Conservation (phyloP, 257 asterid species). For the Eustoma russellianum region DNA sequence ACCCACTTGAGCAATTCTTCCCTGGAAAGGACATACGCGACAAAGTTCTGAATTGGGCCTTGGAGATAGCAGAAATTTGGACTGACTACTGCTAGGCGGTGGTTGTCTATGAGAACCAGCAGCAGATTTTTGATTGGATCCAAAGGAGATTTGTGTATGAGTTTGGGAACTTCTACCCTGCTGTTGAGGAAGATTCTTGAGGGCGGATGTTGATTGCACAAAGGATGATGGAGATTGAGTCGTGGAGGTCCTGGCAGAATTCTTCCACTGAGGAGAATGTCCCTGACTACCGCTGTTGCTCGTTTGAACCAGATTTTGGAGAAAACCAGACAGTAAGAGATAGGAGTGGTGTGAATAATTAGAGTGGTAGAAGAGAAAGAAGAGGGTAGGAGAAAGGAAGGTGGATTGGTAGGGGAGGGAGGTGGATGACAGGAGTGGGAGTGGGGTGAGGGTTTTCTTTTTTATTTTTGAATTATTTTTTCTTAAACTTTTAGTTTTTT, state of each 20-base stretch:
- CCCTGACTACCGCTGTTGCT: conserved; percentile 40
- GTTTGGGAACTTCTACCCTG: conserved; percentile 42
- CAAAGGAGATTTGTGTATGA: conserved; percentile 83
- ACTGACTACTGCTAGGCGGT: conserved; percentile 34
- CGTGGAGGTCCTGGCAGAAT: conserved; percentile 29
- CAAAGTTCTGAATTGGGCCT: conserved; percentile 4
- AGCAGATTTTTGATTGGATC: conserved; percentile 62
- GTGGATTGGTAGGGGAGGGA: no score
- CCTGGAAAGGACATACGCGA: conserved; percentile 10
- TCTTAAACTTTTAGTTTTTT: no score
- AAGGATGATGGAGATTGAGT: conserved; percentile 54
- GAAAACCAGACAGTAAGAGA: conserved; percentile 45
- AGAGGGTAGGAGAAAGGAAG: no score
- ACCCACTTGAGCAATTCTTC: conserved; percentile 16
- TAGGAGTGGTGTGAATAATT: no score
- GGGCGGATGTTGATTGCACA: conserved; percentile 39
- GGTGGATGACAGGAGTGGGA: no score
- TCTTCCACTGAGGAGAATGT: conserved; percentile 86
- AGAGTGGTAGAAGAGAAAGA: no score
- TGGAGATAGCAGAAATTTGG: conserved; percentile 12
- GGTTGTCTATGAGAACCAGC: conserved; percentile 35
- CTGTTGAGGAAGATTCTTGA: conserved; percentile 58
- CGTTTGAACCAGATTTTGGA: conserved; percentile 58
- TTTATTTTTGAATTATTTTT: no score
- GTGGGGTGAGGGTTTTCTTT: no score